Evolutionary conservation across 345 rosid genomes (phyloP).

Genomic region (Lumnitzera racemosa): DNA sequence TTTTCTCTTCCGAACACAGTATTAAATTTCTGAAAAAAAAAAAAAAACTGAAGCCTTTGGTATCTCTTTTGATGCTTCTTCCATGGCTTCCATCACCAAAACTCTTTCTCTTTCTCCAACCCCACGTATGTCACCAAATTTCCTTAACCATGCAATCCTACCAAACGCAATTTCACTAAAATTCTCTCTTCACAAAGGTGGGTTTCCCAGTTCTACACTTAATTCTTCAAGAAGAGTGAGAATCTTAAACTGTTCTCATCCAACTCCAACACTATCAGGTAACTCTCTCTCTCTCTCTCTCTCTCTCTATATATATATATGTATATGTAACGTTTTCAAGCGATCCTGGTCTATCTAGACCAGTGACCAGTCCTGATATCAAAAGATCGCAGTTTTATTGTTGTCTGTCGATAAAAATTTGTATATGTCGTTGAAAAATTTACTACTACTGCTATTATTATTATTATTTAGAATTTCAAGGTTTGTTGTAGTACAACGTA

Average conservation of each 20-base stretch:
- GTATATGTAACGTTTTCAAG: not conserved
- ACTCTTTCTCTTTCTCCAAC: conserved; percentile 11
- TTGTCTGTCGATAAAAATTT: too few species aligned
- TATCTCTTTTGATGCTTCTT: not conserved
- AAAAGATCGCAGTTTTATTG: not conserved
- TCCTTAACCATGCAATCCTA: not conserved
- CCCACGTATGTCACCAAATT: conserved; percentile 11
- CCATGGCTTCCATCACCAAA: conserved; percentile 31
- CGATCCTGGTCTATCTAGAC: too few species aligned
- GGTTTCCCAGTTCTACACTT: not conserved
- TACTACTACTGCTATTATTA: too few species aligned
- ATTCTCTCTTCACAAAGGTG: conserved; percentile 6
- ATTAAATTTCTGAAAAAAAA: too few species aligned
- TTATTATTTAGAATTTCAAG: too few species aligned
- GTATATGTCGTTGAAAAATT: too few species aligned
- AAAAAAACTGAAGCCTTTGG: too few species aligned
- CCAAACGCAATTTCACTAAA: not conserved
- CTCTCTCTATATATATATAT: not conserved
- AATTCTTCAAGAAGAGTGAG: conserved; percentile 5
- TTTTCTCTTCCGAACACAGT: too few species aligned
- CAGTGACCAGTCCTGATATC: too few species aligned
- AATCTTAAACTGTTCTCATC: conserved; percentile 17
- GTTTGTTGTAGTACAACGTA: too few species aligned
- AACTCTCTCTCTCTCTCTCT: not conserved
- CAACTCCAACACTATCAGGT: conserved; percentile 25